Evolutionary conservation across 129 eudicot genomes (phyloP).

Genomic region (Daucus carota): DNA sequence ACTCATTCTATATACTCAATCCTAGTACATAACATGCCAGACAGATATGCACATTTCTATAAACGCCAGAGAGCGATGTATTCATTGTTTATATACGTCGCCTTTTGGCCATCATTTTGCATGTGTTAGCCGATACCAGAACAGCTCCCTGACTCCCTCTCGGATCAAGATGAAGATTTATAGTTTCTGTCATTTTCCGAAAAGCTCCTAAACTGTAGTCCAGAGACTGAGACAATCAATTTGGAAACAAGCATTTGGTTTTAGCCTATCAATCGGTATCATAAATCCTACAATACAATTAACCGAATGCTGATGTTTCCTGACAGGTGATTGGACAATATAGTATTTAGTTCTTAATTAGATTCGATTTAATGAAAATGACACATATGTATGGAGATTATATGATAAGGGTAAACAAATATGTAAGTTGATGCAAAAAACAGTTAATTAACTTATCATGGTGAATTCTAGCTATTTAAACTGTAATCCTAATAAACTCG

Average conservation of each 20-base stretch:
- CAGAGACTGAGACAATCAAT: not conserved
- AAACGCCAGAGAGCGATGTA: not conserved
- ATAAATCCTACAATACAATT: not conserved
- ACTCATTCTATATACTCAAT: not conserved
- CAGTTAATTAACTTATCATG: not conserved
- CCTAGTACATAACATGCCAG: not conserved
- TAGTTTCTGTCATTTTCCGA: not conserved
- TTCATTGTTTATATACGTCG: not conserved
- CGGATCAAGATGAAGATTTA: not conserved
- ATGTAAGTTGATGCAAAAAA: not conserved
- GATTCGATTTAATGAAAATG: not conserved
- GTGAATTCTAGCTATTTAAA: not conserved
- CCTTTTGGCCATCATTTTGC: not conserved
- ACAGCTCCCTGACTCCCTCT: not conserved
- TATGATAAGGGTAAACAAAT: not conserved
- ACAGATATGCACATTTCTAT: not conserved
- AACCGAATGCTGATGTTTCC: not conserved
- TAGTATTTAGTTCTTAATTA: not conserved
- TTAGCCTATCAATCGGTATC: not conserved
- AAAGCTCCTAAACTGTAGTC: not conserved
- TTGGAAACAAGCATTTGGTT: conserved; percentile 7
- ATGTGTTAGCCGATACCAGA: not conserved
- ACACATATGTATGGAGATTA: conserved; percentile 5
- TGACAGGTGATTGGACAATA: not conserved
- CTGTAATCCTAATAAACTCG: no score